Base-by-base conservation (phyloP, 2,329 filamentous ascomycete genomes). In the Diaporthe aspalathi region DNA sequence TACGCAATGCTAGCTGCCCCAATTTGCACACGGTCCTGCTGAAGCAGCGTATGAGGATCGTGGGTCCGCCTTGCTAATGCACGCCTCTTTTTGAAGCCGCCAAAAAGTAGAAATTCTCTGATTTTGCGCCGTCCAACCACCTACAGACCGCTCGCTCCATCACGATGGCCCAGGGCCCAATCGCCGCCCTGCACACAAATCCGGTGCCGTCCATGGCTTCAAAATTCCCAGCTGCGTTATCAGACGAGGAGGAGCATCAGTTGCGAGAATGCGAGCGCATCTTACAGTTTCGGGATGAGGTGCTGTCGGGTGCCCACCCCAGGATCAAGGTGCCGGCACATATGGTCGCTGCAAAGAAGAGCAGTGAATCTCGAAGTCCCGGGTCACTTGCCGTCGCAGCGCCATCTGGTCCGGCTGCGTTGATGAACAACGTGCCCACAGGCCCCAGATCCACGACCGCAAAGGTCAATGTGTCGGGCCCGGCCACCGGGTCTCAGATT, bases 231-330 rank as follows among this genome's bases (percentile, higher is more conserved):
- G 62, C 82, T 76, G 72, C 76, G 56, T 73, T 79, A 45, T 79
- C 83, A 69, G 79, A 85, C 73, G 84, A 86, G 73, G 86, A 89
- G 75, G 79, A 85, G 71, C 84, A 87, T 77, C 89, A 92, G 78
- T 82, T 92, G 63, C 81, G 85, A 77, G 90, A 95, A 82, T 96
- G 94, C 84, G 89, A 92, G 79, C 94, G 92, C 83, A 93, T 98
- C 77, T 81, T 97, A 78, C 89, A 87, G 76, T 91, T 98, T 81
- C 92, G 91, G 81, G 93, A 97, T 84, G 87, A 91, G 76, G 88
- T 98, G 76, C 86, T 96, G 79, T 89, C 93, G 80, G 94, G 95
- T 78, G 90, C 87, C 76, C 92, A 95, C 78, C 87, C 89, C 63
- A 86, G 83, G 76, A 87, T 92, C 81, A 91, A 89, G 79, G 79